Evolutionary conservation across 1,139 yeast species (phyloP).

Genomic region (Wickerhamomyces sp.): DNA sequence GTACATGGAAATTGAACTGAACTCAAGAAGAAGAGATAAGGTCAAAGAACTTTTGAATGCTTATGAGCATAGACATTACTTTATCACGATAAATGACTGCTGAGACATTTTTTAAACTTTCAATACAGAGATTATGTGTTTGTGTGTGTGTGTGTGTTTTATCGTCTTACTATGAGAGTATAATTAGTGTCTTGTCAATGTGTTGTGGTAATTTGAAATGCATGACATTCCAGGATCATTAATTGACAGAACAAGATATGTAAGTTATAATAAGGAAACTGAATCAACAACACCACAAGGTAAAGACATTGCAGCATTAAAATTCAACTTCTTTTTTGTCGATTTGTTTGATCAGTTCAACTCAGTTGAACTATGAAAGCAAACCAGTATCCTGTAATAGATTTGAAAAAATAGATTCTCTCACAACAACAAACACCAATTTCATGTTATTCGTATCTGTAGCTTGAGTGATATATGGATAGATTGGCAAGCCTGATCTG

Average conservation of each 20-base stretch:
- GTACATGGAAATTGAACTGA: too few relatives aligned
- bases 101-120: conserved; percentile 8
- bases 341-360: background rate
- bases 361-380: conserved; percentile 34
- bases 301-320: background rate
- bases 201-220: too few relatives aligned
- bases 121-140: too few relatives aligned
- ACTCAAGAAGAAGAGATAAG: background rate
- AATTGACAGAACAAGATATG: too few relatives aligned
- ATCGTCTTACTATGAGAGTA: too few relatives aligned
- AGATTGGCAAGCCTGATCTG: conserved; percentile 73
- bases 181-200: too few relatives aligned
- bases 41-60: conserved; percentile 17
- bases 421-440: conserved; percentile 86
- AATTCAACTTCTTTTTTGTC: background rate
- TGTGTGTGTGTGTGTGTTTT: too few relatives aligned
- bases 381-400: conserved; percentile 83
- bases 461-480: conserved; percentile 92
- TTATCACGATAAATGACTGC: conserved; percentile 20
- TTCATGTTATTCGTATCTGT: conserved; percentile 88
- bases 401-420: conserved; percentile 83
- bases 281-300: background rate
- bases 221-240: too few relatives aligned
- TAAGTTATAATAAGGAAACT: background rate
- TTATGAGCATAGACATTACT: conserved; percentile 21